Base-by-base conservation (phyloP, 345 rosid species). In the Gossypium longicalyx region DNA sequence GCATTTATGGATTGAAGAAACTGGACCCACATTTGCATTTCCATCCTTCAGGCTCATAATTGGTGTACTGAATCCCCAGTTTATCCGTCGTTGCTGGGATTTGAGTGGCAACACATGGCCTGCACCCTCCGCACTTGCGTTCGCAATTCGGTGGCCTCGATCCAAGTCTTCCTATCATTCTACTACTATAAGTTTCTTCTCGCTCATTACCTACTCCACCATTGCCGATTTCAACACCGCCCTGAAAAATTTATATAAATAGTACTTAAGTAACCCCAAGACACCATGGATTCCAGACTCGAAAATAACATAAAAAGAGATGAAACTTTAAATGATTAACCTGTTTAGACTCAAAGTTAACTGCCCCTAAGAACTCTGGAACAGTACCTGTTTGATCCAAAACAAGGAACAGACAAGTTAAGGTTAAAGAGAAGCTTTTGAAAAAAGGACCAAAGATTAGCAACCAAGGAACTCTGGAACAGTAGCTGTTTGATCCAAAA, bases 11-110 rank as follows among this genome's bases (percentile, higher is more conserved):
- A 51, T 60, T 72, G 58, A 70, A 76, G 71, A 72, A 68, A 53
- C 74, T 38, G 70, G 79, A 22, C 19, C 82, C 82, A 67, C 82
- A 80, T 54, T 76, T 76, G 71, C 82, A 80, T 76, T 80, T 80
- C 82, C 82, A 80, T 13, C 82, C 82, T 76, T 80, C 82, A 15
- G 82, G 82, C 23, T 80, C 79, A 66, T 80, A 80, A 73, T 80
- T 80, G 43, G 83, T 69, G 47, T 76, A 73, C 54, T 61, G 71
- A 41, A 54, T 56, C 12, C 72, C 48, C 3, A 53, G 15, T 23
- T 13, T 27, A 29, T 74, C 76, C 12, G 76, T n/a, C 9, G 66
- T 77, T 48, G 80, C 76, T 4, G 80, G 77, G 63, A 74, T 74
- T 64, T 74, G 78, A 49, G 68, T 77, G 22, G 78, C 78, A 9